phyloP scores from a whole-genome alignment of 2,329 filamentous ascomycete genomes.

The Davidsoniella neocaledoniae region DNA sequence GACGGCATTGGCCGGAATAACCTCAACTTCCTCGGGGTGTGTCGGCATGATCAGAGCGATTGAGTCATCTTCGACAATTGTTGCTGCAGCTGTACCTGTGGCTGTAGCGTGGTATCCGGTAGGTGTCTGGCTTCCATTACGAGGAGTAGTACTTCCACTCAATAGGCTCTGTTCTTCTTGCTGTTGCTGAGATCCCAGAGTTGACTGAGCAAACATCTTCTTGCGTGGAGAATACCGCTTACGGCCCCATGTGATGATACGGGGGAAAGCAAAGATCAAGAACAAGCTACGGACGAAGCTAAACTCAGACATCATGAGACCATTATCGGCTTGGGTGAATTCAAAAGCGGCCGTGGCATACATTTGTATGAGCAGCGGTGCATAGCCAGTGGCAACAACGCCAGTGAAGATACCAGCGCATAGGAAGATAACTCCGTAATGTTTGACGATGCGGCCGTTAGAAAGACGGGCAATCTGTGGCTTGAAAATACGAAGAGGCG shows the following conservation, averaged over 20 bases:
- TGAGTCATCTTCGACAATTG: background rate
- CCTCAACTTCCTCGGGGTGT: conserved; percentile 25
- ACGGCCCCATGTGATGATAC: conserved; percentile 31
- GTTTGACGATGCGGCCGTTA: conserved; percentile 33
- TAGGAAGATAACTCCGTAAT: conserved; percentile 47
- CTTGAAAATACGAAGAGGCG: conserved; percentile 43
- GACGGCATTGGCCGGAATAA: conserved; percentile 24
- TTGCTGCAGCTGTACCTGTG: background rate
- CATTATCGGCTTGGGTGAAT: conserved; percentile 39
- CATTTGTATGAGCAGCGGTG: conserved; percentile 43
- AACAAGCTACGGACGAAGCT: conserved; percentile 38
- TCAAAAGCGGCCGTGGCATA: conserved; percentile 38
- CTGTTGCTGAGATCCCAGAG: background rate
- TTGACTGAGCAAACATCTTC: conserved; percentile 9
- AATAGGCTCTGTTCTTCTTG: background rate
- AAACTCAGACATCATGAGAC: conserved; percentile 39
- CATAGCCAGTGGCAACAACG: conserved; percentile 51
- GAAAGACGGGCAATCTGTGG: conserved; percentile 37
- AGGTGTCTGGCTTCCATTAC: conserved; percentile 4
- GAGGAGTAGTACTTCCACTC: conserved; percentile 1
- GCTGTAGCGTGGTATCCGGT: conserved; percentile 5
- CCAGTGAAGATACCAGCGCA: conserved; percentile 50
- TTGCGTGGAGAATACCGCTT: conserved; percentile 9
- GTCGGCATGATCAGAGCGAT: conserved; percentile 20
- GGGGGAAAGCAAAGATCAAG: conserved; percentile 35